These are phyloP conservation scores for Wickerhamomyces pijperi DNA, from an alignment of 805 yeast species.

Conservation along the genomic window DNA sequence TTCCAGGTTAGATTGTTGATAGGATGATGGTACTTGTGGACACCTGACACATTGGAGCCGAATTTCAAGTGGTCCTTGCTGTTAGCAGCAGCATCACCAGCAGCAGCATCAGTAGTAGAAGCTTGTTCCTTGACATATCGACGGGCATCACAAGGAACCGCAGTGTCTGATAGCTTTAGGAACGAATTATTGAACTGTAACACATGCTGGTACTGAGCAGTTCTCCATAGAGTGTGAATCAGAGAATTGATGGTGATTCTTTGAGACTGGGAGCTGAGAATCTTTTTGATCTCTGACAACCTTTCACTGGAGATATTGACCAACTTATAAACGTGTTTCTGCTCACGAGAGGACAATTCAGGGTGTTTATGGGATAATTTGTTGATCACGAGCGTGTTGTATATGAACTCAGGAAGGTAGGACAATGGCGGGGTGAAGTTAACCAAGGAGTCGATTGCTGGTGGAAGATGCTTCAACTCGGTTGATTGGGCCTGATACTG, in stretches of 20 bases:
- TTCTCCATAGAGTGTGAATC: constrained; percentile 10
- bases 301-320: constrained; percentile 4
- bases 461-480: constrained; percentile 8
- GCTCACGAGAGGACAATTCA: constrained; percentile 1
- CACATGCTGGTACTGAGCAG: constrained; percentile 6
- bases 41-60: constrained; percentile 13
- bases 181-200: background rate
- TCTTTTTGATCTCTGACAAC: background rate
- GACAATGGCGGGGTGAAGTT: constrained; percentile 9
- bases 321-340: constrained; percentile 5
- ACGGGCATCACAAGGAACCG: constrained; percentile 14
- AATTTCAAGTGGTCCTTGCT: constrained; percentile 8
- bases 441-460: constrained; percentile 8
- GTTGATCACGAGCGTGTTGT: constrained; percentile 3
- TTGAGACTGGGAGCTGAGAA: background rate
- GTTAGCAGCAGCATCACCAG: background rate
- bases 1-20: constrained; percentile 3
- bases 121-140: too few species aligned
- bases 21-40: constrained; percentile 7
- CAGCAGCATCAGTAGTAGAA: too few species aligned
- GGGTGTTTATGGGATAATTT: background rate
- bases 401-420: constrained; percentile 6
- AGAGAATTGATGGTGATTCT: constrained; percentile 12
- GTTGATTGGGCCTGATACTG: constrained; percentile 6
- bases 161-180: constrained; percentile 7